Evolutionary conservation across 2,329 filamentous ascomycete genomes (phyloP), one percentile per base, ranked within the genome.

Genomic region (Aspergillus uvarum): DNA sequence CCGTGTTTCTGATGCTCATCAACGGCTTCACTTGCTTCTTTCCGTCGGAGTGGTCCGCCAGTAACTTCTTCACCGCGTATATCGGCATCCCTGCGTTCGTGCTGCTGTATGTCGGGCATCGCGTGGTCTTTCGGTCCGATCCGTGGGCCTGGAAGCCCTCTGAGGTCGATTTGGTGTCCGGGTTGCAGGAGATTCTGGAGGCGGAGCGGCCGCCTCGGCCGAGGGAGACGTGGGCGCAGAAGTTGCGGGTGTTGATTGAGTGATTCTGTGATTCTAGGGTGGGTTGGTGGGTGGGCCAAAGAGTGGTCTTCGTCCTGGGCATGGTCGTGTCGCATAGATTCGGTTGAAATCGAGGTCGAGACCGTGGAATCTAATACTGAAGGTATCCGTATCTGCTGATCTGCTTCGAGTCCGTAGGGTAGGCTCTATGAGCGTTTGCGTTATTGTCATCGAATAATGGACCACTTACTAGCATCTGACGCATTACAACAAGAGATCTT

Each of bases 11-110:
- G n/a, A 85, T 83, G 1, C 75, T 93, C 3, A 87, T 90, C 66
- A 91, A 91, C 67, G 90, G 89, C 1, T 94, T 92, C 75, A 83
- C 87, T 38, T 84, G 89, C 14, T 93, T 94, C 72, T 89, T 88
- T 72, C 84, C 86, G 0, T 77, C 80, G 7, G 80, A 87, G 29
- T 94, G 87, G 83, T 83, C 80, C 16, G 83, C 82, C 0, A 79
- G 81, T 5, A 80, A 81, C 67, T 95, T 95, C 67, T 76, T 89
- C 65, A 87, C 86, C 0, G 81, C 85, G 0, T 89, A 89, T 66
- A 81, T 88, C n/a, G 86, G 86, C 8, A 83, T 89, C 52, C 85
- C 85, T 0, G 81, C 87, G 19, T 88, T 88, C 68, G 67, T 86
- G n/a, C 59, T 74, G 6, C 64, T 87, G 54, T 87, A 85, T 67